Conservation (phyloP, 129 eudicot genomes). For the Flaveria ramosissima region DNA sequence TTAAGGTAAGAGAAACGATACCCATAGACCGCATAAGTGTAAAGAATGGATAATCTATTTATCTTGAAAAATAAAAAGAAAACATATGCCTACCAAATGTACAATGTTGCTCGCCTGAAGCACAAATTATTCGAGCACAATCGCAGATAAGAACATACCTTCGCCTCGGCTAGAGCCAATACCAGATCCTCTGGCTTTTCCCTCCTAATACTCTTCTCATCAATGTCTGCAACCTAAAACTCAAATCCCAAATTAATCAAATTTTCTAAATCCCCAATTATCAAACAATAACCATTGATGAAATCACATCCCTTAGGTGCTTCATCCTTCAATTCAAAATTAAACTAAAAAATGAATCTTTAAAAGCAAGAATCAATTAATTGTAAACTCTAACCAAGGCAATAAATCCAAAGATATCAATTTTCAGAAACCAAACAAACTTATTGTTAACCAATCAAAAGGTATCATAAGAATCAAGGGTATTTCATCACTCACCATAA, state of each 20-base stretch:
- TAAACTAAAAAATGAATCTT: not conserved
- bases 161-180: slow-evolving; percentile 85
- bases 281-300: not conserved
- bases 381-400: not conserved
- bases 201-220: slow-evolving; percentile 88
- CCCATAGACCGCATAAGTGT: no score
- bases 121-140: no score
- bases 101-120: no score
- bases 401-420: not conserved
- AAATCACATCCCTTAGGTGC: not conserved
- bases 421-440: no score
- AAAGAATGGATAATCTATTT: no score
- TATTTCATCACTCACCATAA: slow-evolving; percentile 50
- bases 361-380: not conserved
- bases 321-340: not conserved
- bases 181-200: slow-evolving; percentile 88
- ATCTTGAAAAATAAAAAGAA: no score
- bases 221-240: slow-evolving; percentile 79
- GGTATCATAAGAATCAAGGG: not conserved
- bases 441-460: not conserved
- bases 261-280: not conserved
- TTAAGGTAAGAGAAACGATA: no score
- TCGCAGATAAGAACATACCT: slow-evolving; percentile 46
- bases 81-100: no score
- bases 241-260: slow-evolving; percentile 6